Evolutionary conservation across 257 asterid species (phyloP).

Genomic region (Avicennia marina): DNA sequence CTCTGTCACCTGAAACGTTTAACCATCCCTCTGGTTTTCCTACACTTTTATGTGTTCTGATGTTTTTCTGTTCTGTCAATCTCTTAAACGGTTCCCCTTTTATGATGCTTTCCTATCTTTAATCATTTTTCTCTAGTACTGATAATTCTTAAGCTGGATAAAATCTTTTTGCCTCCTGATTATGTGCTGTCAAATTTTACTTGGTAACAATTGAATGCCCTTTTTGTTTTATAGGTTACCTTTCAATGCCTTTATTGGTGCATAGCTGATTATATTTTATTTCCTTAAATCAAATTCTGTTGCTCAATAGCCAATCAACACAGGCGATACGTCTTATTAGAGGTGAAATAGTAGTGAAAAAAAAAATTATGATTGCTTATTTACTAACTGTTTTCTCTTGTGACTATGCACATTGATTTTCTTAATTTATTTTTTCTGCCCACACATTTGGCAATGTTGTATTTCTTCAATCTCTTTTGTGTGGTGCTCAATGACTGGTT

Average conservation of each 20-base stretch:
- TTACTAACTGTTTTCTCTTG: background rate
- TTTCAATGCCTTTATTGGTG: background rate
- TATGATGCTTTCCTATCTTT: conserved; percentile 6
- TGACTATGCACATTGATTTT: conserved; percentile 2
- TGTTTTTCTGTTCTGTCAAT: conserved; percentile 1
- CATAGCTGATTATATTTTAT: background rate
- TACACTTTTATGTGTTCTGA: background rate
- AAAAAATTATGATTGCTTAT: conserved; percentile 9
- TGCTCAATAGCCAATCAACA: conserved; percentile 7
- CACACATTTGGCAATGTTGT: background rate
- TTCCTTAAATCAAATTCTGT: background rate
- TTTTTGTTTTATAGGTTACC: background rate
- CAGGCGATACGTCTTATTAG: background rate
- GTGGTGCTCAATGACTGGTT: background rate
- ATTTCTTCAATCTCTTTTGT: background rate
- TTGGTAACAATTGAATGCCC: background rate
- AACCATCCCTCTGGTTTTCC: background rate
- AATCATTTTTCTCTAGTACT: background rate
- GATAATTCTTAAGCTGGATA: background rate
- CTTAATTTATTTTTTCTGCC: background rate
- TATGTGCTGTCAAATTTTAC: background rate
- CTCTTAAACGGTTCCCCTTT: background rate
- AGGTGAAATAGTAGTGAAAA: conserved; percentile 4
- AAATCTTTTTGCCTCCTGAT: conserved; percentile 2
- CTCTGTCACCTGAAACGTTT: conserved; percentile 10